Base-by-base conservation (phyloP, 2,329 filamentous ascomycete genomes). In the Colletotrichum gloeosporioides region DNA sequence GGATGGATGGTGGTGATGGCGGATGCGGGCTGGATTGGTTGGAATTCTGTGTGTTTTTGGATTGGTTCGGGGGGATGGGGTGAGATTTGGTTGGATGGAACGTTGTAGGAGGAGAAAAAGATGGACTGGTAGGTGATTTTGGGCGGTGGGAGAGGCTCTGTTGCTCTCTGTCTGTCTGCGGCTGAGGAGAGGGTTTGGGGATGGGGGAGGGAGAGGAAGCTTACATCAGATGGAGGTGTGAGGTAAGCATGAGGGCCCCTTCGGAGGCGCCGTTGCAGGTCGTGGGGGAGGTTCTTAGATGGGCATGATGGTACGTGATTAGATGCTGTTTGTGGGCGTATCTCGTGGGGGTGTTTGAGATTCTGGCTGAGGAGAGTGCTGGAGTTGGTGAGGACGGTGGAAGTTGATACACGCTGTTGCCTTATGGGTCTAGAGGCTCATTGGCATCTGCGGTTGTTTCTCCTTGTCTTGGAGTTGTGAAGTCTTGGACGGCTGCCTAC, bases 1-100 rank as follows among this genome's bases (percentile, higher is more conserved):
- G n/a, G 44, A 53, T 22, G 44, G 39, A 7, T n/a, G 44, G 44
- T 49, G 44, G 44, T 53, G 44, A 53, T 22, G 44, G 44, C 44
- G 44, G 44, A 53, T 53, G 44, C n/a, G 44, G 44, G 44, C 44
- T 53, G 44, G 44, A 53, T 53, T 53, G 44, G 44, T 53, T 53
- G 44, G 3, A 22, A 22, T 22, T 22, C 6, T 4, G 1, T 22
- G 44, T 53, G 44, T 8, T 53, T 53, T 22, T 3, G n/a, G 44
- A 53, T 53, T 53, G 44, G n/a, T 22, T 4, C 6, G n/a, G 44
- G 44, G n/a, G n/a, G 0, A 34, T 34, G n/a, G 44, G 4, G 3
- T 53, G n/a, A 53, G 44, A 22, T 53, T 53, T 53, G 44, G 44
- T 22, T 53, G 44, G 44, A 22, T 53, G 44, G 44, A 53, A 53